phyloP scores from a whole-genome alignment of 2,329 filamentous ascomycete genomes.

The Aspergillus floridensis region DNA sequence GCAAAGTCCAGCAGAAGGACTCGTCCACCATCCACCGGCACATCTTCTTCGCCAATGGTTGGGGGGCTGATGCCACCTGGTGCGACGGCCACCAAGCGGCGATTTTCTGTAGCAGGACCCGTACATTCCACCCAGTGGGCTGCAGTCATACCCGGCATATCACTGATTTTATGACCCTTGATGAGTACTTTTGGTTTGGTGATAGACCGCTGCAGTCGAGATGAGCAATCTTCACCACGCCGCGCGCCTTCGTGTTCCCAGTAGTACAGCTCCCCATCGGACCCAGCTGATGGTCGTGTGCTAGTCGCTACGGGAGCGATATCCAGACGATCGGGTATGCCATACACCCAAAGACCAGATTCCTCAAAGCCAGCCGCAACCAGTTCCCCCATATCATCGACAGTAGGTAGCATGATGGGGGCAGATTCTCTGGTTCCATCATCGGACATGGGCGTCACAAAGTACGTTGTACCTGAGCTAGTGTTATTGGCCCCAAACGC shows the following conservation, averaged over 20 bases:
- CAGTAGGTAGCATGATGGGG: slow-evolving; percentile 67
- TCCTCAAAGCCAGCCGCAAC: slow-evolving; percentile 71
- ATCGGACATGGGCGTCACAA: slow-evolving; percentile 62
- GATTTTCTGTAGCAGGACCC: slow-evolving; percentile 50
- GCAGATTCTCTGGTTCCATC: slow-evolving; percentile 56
- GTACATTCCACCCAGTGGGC: slow-evolving; percentile 69
- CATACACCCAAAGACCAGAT: slow-evolving; percentile 75
- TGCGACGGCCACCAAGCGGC: slow-evolving; percentile 65
- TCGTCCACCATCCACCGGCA: slow-evolving; percentile 76
- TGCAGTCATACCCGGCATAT: slow-evolving; percentile 64
- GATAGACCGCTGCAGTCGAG: slow-evolving; percentile 35
- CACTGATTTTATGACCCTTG: slow-evolving; percentile 62
- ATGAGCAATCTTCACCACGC: slow-evolving; percentile 21
- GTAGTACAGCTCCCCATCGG: slow-evolving; percentile 1
- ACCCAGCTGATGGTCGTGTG: neutral
- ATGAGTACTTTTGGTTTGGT: slow-evolving; percentile 65
- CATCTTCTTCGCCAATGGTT: slow-evolving; percentile 66
- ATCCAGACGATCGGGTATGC: slow-evolving; percentile 70
- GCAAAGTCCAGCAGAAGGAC: slow-evolving; percentile 73
- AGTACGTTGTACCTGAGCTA: slow-evolving; percentile 74
- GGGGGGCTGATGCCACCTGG: slow-evolving; percentile 63
- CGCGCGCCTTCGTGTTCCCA: neutral
- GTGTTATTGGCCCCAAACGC: slow-evolving; percentile 73
- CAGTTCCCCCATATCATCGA: slow-evolving; percentile 67
- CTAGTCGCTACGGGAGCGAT: slow-evolving; percentile 42